Conservation (phyloP, 1,284 basidiomycete species). For the Coniferiporia weirii region DNA sequence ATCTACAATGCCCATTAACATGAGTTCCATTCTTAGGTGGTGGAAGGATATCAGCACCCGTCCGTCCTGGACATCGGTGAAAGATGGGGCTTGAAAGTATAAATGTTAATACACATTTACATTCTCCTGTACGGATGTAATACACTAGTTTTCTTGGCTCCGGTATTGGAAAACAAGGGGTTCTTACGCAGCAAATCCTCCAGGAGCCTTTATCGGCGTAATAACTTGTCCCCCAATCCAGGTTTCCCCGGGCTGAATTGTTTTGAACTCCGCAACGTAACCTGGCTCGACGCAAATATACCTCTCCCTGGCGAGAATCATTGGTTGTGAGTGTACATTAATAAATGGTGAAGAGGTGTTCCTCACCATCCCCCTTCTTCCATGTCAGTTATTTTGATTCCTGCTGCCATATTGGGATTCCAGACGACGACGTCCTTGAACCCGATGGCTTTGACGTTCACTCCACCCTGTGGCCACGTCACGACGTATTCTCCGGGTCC, state of each 20-base stretch:
- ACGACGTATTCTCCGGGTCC: conserved; percentile 53
- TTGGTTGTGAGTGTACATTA: not conserved
- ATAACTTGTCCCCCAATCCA: conserved; percentile 76
- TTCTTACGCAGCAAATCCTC: not conserved
- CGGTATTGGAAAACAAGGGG: too few relatives aligned
- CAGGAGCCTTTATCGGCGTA: conserved; percentile 23
- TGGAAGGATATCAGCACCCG: conserved; percentile 16
- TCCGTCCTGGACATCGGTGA: conserved; percentile 14
- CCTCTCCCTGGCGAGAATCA: conserved; percentile 48
- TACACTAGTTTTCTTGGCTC: not conserved
- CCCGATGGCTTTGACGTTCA: conserved; percentile 54
- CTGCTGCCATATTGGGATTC: conserved; percentile 74
- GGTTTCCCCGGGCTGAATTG: conserved; percentile 53
- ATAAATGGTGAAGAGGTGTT: not conserved
- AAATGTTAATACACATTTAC: not conserved
- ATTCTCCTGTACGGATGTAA: not conserved
- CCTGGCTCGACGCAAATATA: conserved; percentile 88
- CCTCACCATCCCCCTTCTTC: conserved; percentile 79
- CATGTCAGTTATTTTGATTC: conserved; percentile 78
- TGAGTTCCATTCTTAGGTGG: conserved; percentile 5
- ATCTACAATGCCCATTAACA: not conserved
- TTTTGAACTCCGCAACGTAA: conserved; percentile 62
- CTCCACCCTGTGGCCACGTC: conserved; percentile 51
- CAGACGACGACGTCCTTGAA: conserved; percentile 80
- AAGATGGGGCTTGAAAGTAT: conserved; percentile 10